Evolutionary conservation across 2,329 filamentous ascomycete genomes (phyloP).

Genomic region (Sporothrix luriei): DNA sequence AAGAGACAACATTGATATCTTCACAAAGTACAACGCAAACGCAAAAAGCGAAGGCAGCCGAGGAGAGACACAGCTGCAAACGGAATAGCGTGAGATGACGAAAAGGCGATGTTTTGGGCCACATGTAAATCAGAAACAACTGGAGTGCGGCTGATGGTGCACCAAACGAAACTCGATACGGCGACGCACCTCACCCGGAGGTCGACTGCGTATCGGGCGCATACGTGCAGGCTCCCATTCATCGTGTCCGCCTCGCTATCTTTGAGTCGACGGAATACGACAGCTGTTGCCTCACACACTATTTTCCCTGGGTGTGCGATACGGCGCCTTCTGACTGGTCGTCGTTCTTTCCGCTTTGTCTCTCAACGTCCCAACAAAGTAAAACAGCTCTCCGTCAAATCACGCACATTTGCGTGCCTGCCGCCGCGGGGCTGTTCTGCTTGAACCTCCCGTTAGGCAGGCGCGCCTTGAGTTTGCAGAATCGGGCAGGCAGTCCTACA

Average conservation of each 20-base stretch:
- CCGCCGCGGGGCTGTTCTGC: neutral
- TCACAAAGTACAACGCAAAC: too few species aligned
- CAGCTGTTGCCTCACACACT: neutral
- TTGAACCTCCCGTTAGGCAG: constrained; percentile 16
- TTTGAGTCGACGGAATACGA: neutral
- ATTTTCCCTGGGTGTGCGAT: neutral
- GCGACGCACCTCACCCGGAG: neutral
- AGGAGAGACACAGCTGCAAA: too few species aligned
- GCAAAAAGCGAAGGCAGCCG: neutral
- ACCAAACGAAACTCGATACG: neutral
- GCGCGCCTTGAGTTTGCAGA: neutral
- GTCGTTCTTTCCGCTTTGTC: neutral
- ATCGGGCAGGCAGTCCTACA: constrained; percentile 4
- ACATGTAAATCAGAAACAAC: neutral
- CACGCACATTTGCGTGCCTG: neutral
- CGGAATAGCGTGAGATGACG: neutral
- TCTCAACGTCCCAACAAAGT: neutral
- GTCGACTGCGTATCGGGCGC: constrained; percentile 6
- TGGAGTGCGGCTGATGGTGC: neutral
- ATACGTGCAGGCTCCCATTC: neutral
- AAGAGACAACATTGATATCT: too few species aligned
- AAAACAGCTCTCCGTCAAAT: neutral
- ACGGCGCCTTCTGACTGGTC: constrained; percentile 2
- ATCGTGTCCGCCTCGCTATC: neutral
- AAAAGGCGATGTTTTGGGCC: neutral